Evolutionary conservation across 805 yeast genomes (phyloP), one percentile per base, ranked within the genome.

Genomic region (Cyberlindnera americana): DNA sequence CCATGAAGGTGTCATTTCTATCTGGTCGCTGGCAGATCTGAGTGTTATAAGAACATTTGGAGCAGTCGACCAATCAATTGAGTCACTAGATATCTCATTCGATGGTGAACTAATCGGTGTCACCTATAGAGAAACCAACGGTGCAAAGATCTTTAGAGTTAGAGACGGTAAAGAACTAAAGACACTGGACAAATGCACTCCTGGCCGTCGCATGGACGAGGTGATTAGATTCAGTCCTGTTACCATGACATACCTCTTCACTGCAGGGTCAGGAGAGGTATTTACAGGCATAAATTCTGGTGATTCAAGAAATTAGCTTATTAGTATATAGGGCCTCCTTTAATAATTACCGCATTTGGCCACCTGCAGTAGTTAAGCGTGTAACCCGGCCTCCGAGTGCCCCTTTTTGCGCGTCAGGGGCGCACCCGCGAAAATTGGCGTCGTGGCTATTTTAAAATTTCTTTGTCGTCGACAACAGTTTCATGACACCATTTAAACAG

Each of bases 1-100:
- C 15, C 70, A 69, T 40, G 84, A 78, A 44, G 83, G 83, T 19
- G 65, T 72, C 15, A 67, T 75, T 6, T 66, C 77, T 15, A 28
- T 75, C 10, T 78, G 81, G 81, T 62, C 65, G 28, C 53, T 71
- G 7, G 43, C 54, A 2, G 63, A 65, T 19, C 57, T 75, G 58
- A 57, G 66, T 38, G 62, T 65, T 33, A 41, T 52, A n/a, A 53
- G 56, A 25, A 68, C 71, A 0, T 50, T 72, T 11, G 56, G 71
- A 26, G 48, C 61, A n/a, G 56, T 65, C 3, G 76, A 71, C 50
- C 71, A 70, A 41, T 64, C 75, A 2, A 56, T 77, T 8, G 49
- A 62, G 3, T 48, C 65, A 12, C 47, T 76, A 12, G 66, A 63
- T 23, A 53, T 65, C 15, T 65, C 71, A 22, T 55, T 64, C 35